A percentile compares a stretch with the other conserved stretches of the same genome.
phyloP scores from a whole-genome alignment of 345 rosid species.

The Geranium rotundifolium region DNA sequence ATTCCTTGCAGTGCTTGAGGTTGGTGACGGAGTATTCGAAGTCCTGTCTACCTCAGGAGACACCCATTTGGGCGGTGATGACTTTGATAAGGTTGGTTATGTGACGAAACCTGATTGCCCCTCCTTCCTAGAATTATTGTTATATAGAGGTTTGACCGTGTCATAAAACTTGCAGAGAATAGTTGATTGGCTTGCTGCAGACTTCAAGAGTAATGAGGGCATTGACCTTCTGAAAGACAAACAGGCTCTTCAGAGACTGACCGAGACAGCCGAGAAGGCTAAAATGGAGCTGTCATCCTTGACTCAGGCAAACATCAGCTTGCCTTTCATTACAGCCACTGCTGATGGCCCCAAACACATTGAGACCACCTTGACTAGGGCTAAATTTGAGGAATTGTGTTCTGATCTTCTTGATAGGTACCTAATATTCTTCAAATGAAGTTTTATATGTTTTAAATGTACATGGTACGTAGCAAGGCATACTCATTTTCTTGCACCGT shows the following conservation, averaged over 20 bases:
- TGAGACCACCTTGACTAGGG: constrained; percentile 84
- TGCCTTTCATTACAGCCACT: constrained; percentile 29
- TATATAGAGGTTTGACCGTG: constrained; percentile 15
- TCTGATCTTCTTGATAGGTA: constrained; percentile 78
- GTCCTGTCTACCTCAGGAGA: constrained; percentile 98
- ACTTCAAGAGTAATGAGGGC: constrained; percentile 83
- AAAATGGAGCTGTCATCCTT: constrained; percentile 26
- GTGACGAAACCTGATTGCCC: constrained; percentile 18
- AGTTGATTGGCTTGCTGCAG: constrained; percentile 86
- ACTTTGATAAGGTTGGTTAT: constrained; percentile 68
- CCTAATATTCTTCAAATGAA: neutral
- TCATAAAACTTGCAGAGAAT: constrained; percentile 44
- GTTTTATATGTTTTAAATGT: neutral
- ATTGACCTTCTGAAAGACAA: constrained; percentile 93
- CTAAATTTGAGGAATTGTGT: constrained; percentile 84
- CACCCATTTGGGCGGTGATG: constrained; percentile 99
- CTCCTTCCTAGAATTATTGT: constrained; percentile 12
- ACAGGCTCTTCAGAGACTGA: constrained; percentile 36
- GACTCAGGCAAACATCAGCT: constrained; percentile 20
- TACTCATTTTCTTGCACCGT: neutral
- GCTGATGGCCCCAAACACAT: constrained; percentile 88
- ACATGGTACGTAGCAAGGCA: neutral
- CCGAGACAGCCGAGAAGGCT: constrained; percentile 22
- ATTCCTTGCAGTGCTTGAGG: constrained; percentile 73
- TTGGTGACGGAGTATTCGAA: constrained; percentile 99